A percentile compares a stretch with the other conserved stretches of the same genome.
Conservation (phyloP, 176 grass and related monocot genomes). For the Luzula sylvatica region DNA sequence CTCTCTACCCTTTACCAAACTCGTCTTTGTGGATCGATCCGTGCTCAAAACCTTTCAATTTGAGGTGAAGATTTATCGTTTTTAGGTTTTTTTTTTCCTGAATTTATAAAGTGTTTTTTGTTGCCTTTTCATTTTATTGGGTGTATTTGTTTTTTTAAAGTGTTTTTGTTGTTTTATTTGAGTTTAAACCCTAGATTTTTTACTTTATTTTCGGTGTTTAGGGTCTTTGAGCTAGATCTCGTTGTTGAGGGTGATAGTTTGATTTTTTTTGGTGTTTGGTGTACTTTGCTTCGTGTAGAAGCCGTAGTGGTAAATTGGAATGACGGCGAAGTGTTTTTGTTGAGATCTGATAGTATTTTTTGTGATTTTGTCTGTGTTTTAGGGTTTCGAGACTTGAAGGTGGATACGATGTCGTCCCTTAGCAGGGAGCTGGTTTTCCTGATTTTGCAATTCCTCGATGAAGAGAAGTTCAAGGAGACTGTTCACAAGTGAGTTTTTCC, state of each 20-base stretch:
- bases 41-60: too few relatives aligned
- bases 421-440: conserved; percentile 74
- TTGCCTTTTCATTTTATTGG: not conserved
- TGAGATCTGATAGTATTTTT: not conserved
- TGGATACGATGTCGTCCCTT: conserved; percentile 42
- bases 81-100: not conserved
- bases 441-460: conserved; percentile 90
- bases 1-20: not conserved
- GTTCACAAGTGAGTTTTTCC: conserved; percentile 60
- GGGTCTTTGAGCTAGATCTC: not conserved
- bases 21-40: not conserved
- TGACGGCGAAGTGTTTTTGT: not conserved
- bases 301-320: not conserved
- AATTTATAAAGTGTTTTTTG: not conserved
- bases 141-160: not conserved
- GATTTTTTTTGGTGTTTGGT: not conserved
- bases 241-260: not conserved
- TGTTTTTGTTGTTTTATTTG: not conserved
- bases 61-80: conserved; percentile 1
- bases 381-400: not conserved
- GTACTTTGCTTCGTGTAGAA: not conserved
- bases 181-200: not conserved
- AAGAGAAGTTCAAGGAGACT: conserved; percentile 87
- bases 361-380: not conserved
- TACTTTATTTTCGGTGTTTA: not conserved